Base-by-base conservation (phyloP, 1,284 basidiomycete genomes). In the Polyporus tsugae region DNA sequence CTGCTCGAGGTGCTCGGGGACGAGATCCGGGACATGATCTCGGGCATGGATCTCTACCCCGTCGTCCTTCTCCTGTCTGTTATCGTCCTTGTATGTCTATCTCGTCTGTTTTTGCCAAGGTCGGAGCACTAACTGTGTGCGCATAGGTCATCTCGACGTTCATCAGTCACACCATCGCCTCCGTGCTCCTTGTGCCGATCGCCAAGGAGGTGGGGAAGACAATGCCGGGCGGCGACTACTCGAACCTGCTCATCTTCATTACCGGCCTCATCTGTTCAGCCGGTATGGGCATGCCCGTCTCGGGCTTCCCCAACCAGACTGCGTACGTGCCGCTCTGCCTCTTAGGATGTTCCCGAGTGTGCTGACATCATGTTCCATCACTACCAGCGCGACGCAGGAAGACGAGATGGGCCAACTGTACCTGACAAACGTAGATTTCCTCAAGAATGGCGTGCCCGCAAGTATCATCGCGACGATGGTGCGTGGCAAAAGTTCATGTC, bases 201-300 rank as follows among this genome's bases (percentile, higher is more conserved):
- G 98, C 97, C 1, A 90, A 93, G 67, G 91, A 96, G 80, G 95
- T 99, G 19, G 98, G 96, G 4, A 83, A 86, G 38, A 92, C 88
- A 58, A 84, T 99, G 65, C 71, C 69, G 10, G 86, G 89, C 2
- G 90, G 84, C 2, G 76, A 85, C 65, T 93, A 92, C 73, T 84
- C 88, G 69, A 90, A 95, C 76, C 82, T 98, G 10, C 87, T 98
- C 70, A 94, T 98, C 75, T 97, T 98, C 83, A 88, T 95, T 60
- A 99, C 96, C 10, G 95, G 91, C 2, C 83, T 99, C 70, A 94
- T 98, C 66, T 98, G 97, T 76, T 97, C 95, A 38, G 88, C 95
- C 3, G 98, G 97, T 0, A 99, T 99, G 97, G 98, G 97, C 6
- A 93, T 99, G 86, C 97, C 97, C 4, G 96, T 99, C 42, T 96